Evolutionary conservation across 768 basidiomycete species (phyloP).

Genomic region (Lyophyllum shimeji): DNA sequence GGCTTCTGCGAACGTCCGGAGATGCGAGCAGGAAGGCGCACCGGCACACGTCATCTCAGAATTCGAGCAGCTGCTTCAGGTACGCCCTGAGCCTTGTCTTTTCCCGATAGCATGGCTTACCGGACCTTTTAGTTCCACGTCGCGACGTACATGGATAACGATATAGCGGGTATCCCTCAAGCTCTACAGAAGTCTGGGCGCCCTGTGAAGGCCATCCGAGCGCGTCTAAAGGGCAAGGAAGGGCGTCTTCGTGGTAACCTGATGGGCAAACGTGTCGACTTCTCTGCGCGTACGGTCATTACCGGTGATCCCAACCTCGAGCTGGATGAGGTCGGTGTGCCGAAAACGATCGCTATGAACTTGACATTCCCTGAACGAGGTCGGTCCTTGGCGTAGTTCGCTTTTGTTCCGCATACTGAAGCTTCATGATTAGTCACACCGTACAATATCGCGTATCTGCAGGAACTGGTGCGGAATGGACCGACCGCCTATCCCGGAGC

Average conservation of each 20-base stretch:
- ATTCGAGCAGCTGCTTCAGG: slow-evolving; percentile 95
- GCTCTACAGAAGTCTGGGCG: slow-evolving; percentile 96
- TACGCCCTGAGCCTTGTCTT: slow-evolving; percentile 22
- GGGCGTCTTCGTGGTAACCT: slow-evolving; percentile 96
- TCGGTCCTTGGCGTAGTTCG: slow-evolving; percentile 29
- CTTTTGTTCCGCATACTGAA: neutral
- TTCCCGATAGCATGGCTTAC: slow-evolving; percentile 1
- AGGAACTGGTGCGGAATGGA: slow-evolving; percentile 93
- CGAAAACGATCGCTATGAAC: slow-evolving; percentile 94
- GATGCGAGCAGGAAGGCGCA: slow-evolving; percentile 94
- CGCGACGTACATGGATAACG: slow-evolving; percentile 99
- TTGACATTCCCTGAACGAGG: slow-evolving; percentile 97
- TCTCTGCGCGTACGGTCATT: slow-evolving; percentile 98
- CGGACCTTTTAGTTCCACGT: slow-evolving; percentile 80
- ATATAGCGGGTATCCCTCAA: slow-evolving; percentile 97
- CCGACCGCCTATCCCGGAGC: slow-evolving; percentile 96
- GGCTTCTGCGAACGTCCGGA: slow-evolving; percentile 86
- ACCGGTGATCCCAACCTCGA: slow-evolving; percentile 98
- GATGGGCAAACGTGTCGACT: slow-evolving; percentile 99
- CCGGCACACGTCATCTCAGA: slow-evolving; percentile 95
- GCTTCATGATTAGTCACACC: slow-evolving; percentile 71
- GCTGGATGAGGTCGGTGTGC: slow-evolving; percentile 96
- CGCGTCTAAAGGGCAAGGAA: slow-evolving; percentile 97
- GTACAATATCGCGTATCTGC: slow-evolving; percentile 93
- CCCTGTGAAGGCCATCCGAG: slow-evolving; percentile 97